Evolutionary conservation across 78 protist genomes (phyloP).

Genomic region (Isochrysis galbana): DNA sequence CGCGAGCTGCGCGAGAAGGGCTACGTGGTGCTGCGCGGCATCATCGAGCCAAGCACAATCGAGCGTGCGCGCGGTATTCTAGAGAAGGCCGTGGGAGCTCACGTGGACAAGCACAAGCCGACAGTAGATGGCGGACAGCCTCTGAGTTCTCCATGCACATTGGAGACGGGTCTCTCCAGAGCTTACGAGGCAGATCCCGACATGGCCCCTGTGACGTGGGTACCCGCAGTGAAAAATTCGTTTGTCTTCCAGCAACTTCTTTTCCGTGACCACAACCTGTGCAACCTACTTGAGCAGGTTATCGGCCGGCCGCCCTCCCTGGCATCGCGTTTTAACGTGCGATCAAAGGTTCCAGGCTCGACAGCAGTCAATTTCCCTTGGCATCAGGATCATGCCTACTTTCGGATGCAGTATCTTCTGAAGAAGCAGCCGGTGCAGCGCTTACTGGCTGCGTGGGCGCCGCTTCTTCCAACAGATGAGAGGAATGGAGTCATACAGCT

Average conservation of each 20-base stretch:
- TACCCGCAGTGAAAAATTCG: neutral
- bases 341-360: neutral
- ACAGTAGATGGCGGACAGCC: no score
- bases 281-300: neutral
- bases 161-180: no score
- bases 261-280: neutral
- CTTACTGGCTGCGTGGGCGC: conserved; percentile 4
- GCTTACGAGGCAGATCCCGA: no score
- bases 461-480: neutral
- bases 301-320: neutral
- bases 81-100: no score
- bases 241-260: neutral
- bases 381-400: conserved; percentile 17
- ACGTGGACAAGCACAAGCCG: no score
- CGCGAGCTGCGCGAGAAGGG: no score
- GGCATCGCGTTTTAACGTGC: neutral
- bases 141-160: no score
- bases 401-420: conserved; percentile 4
- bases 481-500: neutral
- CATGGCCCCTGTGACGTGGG: neutral
- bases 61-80: no score
- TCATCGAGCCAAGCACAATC: no score
- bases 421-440: neutral
- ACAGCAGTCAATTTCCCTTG: neutral
- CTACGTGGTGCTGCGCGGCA: no score